Base-by-base conservation (phyloP, 192 early-diverging fungal species). In the Coemansia umbellata region DNA sequence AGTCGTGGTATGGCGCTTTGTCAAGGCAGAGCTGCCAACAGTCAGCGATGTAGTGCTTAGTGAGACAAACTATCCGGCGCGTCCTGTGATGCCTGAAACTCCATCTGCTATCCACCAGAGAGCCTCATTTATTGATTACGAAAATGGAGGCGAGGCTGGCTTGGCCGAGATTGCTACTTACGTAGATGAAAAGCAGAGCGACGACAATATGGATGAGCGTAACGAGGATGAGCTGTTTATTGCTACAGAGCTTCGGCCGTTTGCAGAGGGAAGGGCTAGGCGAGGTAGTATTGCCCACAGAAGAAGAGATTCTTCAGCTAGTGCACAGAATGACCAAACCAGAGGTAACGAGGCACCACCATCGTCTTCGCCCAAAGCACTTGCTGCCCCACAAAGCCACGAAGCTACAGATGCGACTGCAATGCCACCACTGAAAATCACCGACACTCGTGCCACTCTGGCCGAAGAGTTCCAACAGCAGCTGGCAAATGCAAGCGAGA, bases 1-100 rank as follows among this genome's bases (percentile, higher is more conserved):
- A 44, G 80, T 87, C 2, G 63, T 78, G 1, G 63, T 87, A 2
- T 59, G 82, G 47, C 74, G 81, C 35, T 55, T 80, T 15, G 48
- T 81, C 31, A 60, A 47, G 15, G 50, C 58, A 4, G 31, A 39
- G 14, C 31, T 37, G 36, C 50, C 58, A 0, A 54, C 41, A 1
- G 26, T 14, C 37, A 13, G 37, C 31, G 58, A 50, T 18, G 32
- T 59, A 23, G 51, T 44, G 21, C 59, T 53, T 15, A 41, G 26
- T 48, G 67, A 80, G 21, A 47, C 52, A 26, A 48, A 50, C 39
- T 75, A 68, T 47, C 66, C 53, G 22, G 51, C 42, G 8, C 40
- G 11, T 17, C 61, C 59, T 22, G 47, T 17, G 9, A 57, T 57
- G 19, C 63, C 69, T n/a, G 51, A 41, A 30, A 39, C 58, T n/a